A percentile compares a stretch with the other conserved stretches of the same genome.
phyloP scores from a whole-genome alignment of 768 basidiomycete genomes.

The Gyrodon lividus region DNA sequence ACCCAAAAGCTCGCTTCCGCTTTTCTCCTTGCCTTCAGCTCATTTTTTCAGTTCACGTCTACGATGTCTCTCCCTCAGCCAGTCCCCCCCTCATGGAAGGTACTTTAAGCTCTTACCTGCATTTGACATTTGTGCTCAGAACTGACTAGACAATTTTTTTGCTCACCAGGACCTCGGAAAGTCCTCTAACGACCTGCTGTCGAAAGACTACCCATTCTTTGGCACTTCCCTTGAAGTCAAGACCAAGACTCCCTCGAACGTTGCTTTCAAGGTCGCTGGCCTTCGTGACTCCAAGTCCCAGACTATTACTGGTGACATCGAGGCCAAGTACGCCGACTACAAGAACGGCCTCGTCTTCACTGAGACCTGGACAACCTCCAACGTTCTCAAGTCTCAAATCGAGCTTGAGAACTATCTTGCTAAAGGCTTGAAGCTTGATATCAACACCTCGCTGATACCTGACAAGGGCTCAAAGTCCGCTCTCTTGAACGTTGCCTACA shows the following conservation, averaged over 20 bases:
- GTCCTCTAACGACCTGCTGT: constrained; percentile 92
- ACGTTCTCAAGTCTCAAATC: constrained; percentile 85
- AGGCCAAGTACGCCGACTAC: constrained; percentile 91
- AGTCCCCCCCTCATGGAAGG: constrained; percentile 98
- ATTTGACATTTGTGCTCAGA: not conserved
- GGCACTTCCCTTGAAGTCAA: constrained; percentile 78
- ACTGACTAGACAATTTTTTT: constrained; percentile 2
- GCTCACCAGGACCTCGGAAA: constrained; percentile 83
- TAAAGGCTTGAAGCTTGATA: constrained; percentile 95
- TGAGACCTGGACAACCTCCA: constrained; percentile 93
- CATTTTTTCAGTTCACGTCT: constrained; percentile 29
- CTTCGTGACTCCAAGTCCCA: constrained; percentile 70
- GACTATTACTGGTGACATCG: constrained; percentile 84
- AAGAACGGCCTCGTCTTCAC: constrained; percentile 94
- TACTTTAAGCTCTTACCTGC: constrained; percentile 28
- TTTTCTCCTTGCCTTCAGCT: constrained; percentile 11
- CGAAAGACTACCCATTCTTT: constrained; percentile 87
- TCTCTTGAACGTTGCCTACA: constrained; percentile 82
- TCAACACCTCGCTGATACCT: constrained; percentile 79
- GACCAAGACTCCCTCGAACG: constrained; percentile 84
- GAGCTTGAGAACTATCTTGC: constrained; percentile 98
- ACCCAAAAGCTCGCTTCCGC: constrained; percentile 5
- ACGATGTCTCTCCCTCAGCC: constrained; percentile 91
- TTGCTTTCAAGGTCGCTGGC: constrained; percentile 92
- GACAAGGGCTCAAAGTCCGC: constrained; percentile 87